Base-by-base conservation (phyloP, 2,329 filamentous ascomycete genomes). In the Fusarium sarcochroum region DNA sequence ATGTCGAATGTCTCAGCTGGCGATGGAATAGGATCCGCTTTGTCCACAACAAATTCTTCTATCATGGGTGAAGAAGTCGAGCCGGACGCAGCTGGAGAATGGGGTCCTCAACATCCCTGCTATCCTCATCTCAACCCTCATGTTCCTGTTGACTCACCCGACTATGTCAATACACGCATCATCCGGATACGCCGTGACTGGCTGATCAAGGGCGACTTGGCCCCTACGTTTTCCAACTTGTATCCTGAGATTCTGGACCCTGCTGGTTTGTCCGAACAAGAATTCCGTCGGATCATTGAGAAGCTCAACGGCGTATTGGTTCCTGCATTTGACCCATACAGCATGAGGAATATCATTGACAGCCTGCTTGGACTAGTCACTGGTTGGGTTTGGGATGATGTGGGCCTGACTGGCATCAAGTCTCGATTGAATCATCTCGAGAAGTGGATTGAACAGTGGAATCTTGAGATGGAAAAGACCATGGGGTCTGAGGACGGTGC, bases 171-270 rank as follows among this genome's bases (percentile, higher is more conserved):
- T 8, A 99, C 96, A 3, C 91, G 95, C 58, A 92, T 99, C 68
- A 98, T 99, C 74, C 91, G 96, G 17, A 91, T 99, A 66, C 90
- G 91, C 59, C 88, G 96, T 41, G 96, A 99, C 79, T 99, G 94
- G 92, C 90, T 98, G 80, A 80, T 94, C 30, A 88, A 90, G 63
- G 96, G 95, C 35, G 96, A 99, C 78, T 83, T 97, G 27, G 95
- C 94, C 2, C 96, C 96, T 0, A 93, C 94, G 0, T 98, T 97
- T 77, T 96, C 93, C 17, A 98, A 98, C 74, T 84, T 98, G 4
- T 99, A 99, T 75, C 96, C 96, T 0, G 96, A 99, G 77, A 97
- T 99, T 59, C 84, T 99, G 9, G 94, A 98, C 70, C 93, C 94
- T 1, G 89, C 88, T 0, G 89, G 94, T 32, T 82, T 99, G 42